A percentile compares a stretch with the other conserved stretches of the same genome.
These are phyloP conservation scores for Populus hybrid DNA, from an alignment of 441 rosid species.

Conservation along the genomic window DNA sequence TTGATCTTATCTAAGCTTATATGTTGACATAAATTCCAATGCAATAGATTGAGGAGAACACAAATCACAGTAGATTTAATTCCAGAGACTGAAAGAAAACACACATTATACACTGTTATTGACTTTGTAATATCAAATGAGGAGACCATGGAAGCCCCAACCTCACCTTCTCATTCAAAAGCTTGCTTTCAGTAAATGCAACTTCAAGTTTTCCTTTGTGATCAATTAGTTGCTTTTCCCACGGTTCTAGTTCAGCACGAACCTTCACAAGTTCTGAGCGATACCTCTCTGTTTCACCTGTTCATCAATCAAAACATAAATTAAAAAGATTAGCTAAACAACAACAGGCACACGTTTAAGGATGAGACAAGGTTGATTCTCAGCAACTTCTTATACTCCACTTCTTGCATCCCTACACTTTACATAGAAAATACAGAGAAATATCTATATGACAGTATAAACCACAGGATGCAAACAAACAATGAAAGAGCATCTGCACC, in stretches of 20 bases:
- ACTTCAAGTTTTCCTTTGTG: constrained; percentile 92
- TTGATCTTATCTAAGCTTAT: background rate
- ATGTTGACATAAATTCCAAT: background rate
- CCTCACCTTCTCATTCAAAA: constrained; percentile 74
- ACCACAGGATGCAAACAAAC: background rate
- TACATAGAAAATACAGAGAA: background rate
- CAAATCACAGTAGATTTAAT: background rate
- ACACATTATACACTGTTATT: background rate
- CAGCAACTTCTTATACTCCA: background rate
- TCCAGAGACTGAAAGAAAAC: background rate
- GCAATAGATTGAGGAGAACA: background rate
- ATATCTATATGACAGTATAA: background rate
- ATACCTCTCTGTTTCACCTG: constrained; percentile 84
- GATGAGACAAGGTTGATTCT: background rate
- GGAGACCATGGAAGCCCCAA: background rate
- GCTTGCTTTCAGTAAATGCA: constrained; percentile 76
- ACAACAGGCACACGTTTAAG: background rate
- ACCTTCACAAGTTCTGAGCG: constrained; percentile 75
- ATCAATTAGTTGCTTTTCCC: constrained; percentile 83
- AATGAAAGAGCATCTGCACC: background rate
- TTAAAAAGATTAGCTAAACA: constrained; percentile 8
- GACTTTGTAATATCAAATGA: background rate
- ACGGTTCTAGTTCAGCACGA: constrained; percentile 87
- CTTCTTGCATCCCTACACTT: background rate
- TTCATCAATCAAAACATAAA: constrained; percentile 17